phyloP scores from a whole-genome alignment of 2,329 filamentous ascomycete species.

The Sporothrix pseudoabietina region DNA sequence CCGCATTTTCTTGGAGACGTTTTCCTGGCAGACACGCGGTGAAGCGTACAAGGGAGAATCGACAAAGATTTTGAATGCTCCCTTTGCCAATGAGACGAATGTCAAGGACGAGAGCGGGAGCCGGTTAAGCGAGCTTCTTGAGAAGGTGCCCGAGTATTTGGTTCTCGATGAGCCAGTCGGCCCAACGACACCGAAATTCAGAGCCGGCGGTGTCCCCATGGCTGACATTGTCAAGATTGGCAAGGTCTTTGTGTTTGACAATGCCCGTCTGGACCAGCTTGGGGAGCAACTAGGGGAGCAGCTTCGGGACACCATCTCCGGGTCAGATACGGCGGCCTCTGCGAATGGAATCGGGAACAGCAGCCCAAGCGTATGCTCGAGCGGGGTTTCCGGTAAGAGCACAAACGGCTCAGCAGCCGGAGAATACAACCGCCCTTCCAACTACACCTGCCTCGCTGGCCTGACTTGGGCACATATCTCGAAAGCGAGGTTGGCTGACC shows the following conservation, averaged over 20 bases:
- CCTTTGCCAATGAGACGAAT: conserved; percentile 32
- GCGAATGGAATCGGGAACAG: neutral
- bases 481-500: conserved; percentile 39
- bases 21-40: conserved; percentile 44
- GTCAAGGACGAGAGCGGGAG: conserved; percentile 34
- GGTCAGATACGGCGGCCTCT: neutral
- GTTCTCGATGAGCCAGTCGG: conserved; percentile 42
- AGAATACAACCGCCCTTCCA: conserved; percentile 39
- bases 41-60: conserved; percentile 36
- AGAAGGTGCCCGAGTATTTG: conserved; percentile 45
- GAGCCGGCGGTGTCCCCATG: conserved; percentile 38
- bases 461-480: conserved; percentile 48
- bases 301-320: conserved; percentile 39
- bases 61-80: conserved; percentile 32
- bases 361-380: neutral
- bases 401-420: neutral
- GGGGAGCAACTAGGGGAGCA: conserved; percentile 39
- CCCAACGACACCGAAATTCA: conserved; percentile 43
- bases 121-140: conserved; percentile 36
- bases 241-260: conserved; percentile 48
- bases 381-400: neutral
- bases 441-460: conserved; percentile 46
- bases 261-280: conserved; percentile 42
- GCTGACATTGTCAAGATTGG: conserved; percentile 43
- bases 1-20: conserved; percentile 44